Evolutionary conservation across 2,329 filamentous ascomycete genomes (phyloP).

Genomic region (Verticillium klebahnii): DNA sequence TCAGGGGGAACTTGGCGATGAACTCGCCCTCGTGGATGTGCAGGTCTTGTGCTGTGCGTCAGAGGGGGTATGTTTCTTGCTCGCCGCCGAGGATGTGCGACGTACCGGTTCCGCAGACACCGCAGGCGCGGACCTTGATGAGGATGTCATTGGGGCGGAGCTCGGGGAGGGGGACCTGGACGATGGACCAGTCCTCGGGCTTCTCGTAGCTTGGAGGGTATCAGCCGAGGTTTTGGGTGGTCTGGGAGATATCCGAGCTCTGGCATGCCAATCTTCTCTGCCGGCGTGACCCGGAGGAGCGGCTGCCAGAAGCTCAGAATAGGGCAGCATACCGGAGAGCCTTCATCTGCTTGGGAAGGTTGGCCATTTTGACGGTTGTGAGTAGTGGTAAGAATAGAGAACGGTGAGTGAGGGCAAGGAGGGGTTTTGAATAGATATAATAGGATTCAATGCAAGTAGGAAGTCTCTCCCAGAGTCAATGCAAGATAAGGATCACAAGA

Average conservation of each 20-base stretch:
- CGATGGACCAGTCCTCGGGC: conserved; percentile 56
- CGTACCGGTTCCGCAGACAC: conserved; percentile 55
- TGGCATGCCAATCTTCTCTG: no score
- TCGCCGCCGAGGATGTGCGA: conserved; percentile 12
- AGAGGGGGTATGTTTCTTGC: neutral
- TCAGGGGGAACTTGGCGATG: conserved; percentile 57
- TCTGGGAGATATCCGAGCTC: neutral
- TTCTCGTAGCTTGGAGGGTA: conserved; percentile 48
- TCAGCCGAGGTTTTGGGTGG: neutral
- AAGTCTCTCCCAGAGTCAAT: neutral
- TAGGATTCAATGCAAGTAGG: neutral
- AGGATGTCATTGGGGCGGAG: conserved; percentile 56
- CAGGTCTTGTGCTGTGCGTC: conserved; percentile 13
- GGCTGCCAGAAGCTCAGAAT: no score
- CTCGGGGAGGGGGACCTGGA: conserved; percentile 57
- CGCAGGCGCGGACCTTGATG: conserved; percentile 64
- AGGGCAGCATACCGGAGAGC: conserved; percentile 48
- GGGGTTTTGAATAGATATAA: neutral
- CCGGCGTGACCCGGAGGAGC: no score
- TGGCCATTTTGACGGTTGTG: conserved; percentile 23
- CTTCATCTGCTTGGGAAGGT: conserved; percentile 53
- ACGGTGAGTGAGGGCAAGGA: neutral
- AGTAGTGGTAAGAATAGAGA: neutral
- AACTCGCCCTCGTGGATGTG: conserved; percentile 69
- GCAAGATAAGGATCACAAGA: neutral